Base-by-base conservation (phyloP, 352 stramenopile species). In the Hyaloperonospora arabidopsidis region DNA sequence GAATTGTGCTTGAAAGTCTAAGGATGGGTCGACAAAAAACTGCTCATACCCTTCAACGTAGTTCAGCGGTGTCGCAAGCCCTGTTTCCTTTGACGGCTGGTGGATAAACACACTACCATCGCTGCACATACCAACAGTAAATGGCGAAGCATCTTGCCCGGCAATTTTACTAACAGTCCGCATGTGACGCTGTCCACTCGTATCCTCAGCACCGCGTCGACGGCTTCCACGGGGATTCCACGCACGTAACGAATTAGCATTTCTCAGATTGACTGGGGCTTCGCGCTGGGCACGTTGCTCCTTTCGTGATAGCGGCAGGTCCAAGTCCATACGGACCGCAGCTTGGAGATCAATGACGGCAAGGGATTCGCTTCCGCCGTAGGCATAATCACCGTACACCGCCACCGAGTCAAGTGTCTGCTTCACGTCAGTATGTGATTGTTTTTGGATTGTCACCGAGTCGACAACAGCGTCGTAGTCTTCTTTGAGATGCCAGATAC, bases 41-140 rank as follows among this genome's bases (percentile, higher is more conserved):
- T 80, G 49, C 46, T 93, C 82, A 59, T 93, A 93, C 11, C 82
- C 82, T 56, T 84, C 73, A 14, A 93, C 74, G 52, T 86, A 87
- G 49, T 87, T 63, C 5, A 89, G 66, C 4, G 78, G 78, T 13
- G 78, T 84, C 10, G 72, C 76, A 8, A 93, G 66, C 14, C 82
- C 79, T 7, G 76, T 75, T 2, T 68, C 68, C 7, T 74, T 45
- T 22, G 73, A 63, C 1, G 76, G 72, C 15, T 74, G 49, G 46
- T 93, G 79, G 44, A 84, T 72, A 50, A 93, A 93, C 5, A 93
- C 83, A 18, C 79, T 90, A 13, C 83, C 83, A 41, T 93, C 83
- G 2, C 74, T 89, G 62, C 83, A 93, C 73, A 88, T 88, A 17
- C 83, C 83, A 11, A 93, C 67, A 11, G 78, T 87, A 49, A 90